Evolutionary conservation across 306 rosid genomes (phyloP), one percentile per base, ranked within the genome.

Genomic region (Morella rubra): DNA sequence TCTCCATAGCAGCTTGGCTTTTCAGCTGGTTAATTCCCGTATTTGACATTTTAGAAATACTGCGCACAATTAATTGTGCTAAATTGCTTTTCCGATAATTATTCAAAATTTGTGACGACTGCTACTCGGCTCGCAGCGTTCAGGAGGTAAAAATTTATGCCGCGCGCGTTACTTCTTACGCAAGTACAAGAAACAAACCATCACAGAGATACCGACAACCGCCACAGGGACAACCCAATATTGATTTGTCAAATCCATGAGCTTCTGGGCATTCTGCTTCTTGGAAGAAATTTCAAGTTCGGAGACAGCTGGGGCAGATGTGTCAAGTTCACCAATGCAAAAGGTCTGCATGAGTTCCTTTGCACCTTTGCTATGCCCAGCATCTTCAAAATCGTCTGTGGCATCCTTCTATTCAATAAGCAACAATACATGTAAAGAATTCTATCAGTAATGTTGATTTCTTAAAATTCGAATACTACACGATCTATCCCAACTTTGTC

Each of bases 351-450:
- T 80, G 51, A 85, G 89, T 72, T 90, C 95, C 84, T 78, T 92
- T 15, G 98, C 92, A 5, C 37, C 62, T 76, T 87, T 72, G 85
- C 97, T 90, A 79, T 94, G 98, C 47, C 98, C 98, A 11, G 86
- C 97, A 85, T 94, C 98, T 86, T 94, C 98, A 84, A 94, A 94
- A 45, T 94, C 98, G 1, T 94, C 92, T 1, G 95, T 86, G 60
- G 97, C 98, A 71, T 91, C 97, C 80, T 70, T 89, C 69, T 96
- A 97, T 93, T 73, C 32, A 78, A 46, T 51, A 78, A 62, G 74
- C 47, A 82, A 51, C 56, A 61, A 44, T 50, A 69, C 70, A 52
- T 59, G 59, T 72, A 73, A 77, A 73, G 73, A 60, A 51, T 74
- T 80, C 55, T 44, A 69, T 32, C 73, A 32, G 51, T 78, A 59